These are phyloP conservation scores for Xylariaceae sp. DNA, from an alignment of 2,329 filamentous ascomycete genomes.

Conservation along the genomic window DNA sequence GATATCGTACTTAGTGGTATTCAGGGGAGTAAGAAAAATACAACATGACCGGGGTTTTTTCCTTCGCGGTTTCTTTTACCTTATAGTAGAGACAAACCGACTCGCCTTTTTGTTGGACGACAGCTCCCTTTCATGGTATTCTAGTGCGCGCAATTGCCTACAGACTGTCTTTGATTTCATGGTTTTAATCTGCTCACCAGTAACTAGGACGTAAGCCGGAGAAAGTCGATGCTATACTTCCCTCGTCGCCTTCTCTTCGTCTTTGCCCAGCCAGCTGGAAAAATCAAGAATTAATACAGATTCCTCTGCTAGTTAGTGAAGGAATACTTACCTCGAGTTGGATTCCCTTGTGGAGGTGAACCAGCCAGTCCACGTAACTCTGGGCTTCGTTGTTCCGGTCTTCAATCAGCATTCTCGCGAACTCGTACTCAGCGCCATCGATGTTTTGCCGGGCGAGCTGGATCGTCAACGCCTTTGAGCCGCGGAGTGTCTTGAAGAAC, in stretches of 20 bases:
- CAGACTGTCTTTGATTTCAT: constrained; percentile 8
- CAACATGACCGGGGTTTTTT: not conserved
- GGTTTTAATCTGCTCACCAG: constrained; percentile 41
- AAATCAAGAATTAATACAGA: constrained; percentile 8
- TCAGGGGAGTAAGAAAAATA: not conserved
- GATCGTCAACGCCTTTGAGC: constrained; percentile 81
- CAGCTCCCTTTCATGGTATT: constrained; percentile 11
- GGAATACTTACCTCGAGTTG: constrained; percentile 68
- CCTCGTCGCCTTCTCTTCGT: constrained; percentile 59
- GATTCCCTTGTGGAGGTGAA: constrained; percentile 88
- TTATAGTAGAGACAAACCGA: not conserved
- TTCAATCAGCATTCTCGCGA: constrained; percentile 83
- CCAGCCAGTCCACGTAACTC: constrained; percentile 97
- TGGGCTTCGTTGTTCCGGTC: constrained; percentile 97
- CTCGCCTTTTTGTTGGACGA: constrained; percentile 2
- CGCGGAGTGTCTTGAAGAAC: constrained; percentile 73
- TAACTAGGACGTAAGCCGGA: constrained; percentile 55
- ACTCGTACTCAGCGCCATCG: constrained; percentile 94
- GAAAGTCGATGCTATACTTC: constrained; percentile 50
- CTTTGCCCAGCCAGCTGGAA: constrained; percentile 61
- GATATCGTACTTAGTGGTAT: not conserved
- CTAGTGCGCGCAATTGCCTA: constrained; percentile 16
- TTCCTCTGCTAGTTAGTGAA: not conserved
- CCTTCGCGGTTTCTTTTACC: too few relatives aligned
- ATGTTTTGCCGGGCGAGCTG: constrained; percentile 89